These are phyloP conservation scores for Linnemannia zychae DNA, from an alignment of 192 early-diverging fungal genomes.

Conservation along the genomic window DNA sequence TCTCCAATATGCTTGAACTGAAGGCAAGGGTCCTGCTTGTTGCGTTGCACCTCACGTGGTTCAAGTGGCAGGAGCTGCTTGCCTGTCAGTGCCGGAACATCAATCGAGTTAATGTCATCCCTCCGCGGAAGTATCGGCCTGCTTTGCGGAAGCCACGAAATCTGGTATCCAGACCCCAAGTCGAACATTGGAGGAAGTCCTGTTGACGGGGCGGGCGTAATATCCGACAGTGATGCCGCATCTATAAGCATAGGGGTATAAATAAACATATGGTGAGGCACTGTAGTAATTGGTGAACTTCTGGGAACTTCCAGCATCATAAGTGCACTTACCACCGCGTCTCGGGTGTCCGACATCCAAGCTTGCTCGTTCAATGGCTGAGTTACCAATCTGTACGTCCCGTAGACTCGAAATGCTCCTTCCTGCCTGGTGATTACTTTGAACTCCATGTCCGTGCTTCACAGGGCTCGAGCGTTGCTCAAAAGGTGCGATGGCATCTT, in stretches of 20 bases:
- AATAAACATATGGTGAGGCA: too few species aligned
- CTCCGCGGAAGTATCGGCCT: slow-evolving; percentile 33
- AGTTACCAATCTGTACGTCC: slow-evolving; percentile 18
- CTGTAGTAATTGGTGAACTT: too few species aligned
- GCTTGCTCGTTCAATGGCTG: slow-evolving; percentile 16
- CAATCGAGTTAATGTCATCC: slow-evolving; percentile 50
- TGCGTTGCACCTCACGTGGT: slow-evolving; percentile 37
- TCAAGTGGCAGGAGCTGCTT: slow-evolving; percentile 58
- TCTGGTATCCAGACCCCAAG: slow-evolving; percentile 41
- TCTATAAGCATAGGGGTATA: background rate
- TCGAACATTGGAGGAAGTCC: slow-evolving; percentile 12
- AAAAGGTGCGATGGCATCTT: background rate
- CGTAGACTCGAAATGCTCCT: slow-evolving; percentile 38
- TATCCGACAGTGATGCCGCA: background rate
- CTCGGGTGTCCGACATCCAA: slow-evolving; percentile 14
- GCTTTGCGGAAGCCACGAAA: slow-evolving; percentile 49
- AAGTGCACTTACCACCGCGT: slow-evolving; percentile 32
- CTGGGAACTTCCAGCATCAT: too few species aligned
- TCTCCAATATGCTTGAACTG: slow-evolving; percentile 73
- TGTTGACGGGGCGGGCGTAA: background rate
- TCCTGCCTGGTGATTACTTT: slow-evolving; percentile 27
- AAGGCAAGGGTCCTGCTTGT: slow-evolving; percentile 45
- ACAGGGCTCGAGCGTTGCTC: slow-evolving; percentile 6
- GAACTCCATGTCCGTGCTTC: slow-evolving; percentile 4
- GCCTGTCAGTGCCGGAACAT: slow-evolving; percentile 57